Base-by-base conservation (phyloP, 2,329 filamentous ascomycete species). In the Fusarium devonianum region DNA sequence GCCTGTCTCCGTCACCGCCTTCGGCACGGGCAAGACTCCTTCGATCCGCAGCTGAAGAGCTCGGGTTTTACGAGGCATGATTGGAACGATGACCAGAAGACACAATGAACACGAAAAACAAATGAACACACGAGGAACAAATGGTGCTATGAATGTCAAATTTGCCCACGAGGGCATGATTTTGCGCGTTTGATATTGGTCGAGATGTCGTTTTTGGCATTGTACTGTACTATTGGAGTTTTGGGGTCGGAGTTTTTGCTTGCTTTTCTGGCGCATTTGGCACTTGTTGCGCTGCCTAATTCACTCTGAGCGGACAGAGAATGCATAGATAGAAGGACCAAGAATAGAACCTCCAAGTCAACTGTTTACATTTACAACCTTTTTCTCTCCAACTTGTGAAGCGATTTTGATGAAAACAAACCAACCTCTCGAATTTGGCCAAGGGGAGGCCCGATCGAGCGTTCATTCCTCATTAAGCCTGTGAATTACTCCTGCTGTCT, bases 41-140 rank as follows among this genome's bases (percentile, higher is more conserved):
- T 65, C 63, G 1, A 52, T 63, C 26, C 56, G 47, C 16, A 64
- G 58, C 40, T 65, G 26, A 47, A 21, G 25, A 11, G 11, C 13
- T 25, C 10, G 28, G 18, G 25, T 11, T 28, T 42, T 34, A 40
- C 14, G 29, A 40, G 42, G 21, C 14, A 58, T 39, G 54, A 37
- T 18, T 22, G 12, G 14, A 37, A 58, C 36, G 30, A 34, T 7
- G 30, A 22, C 16, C 22, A 14, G 32, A 18, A 45, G 22, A 42
- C 13, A 16, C 34, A 11, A 53, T 50, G 21, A 29, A n/a, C 22
- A 46, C 9, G 26, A 41, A 13, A 28, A 16, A 53, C 32, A 7
- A 21, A 56, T 14, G 49, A 52, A 26, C 38, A 32, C 26, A 42
- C 12, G 40, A 56, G 26, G 46, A 34, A 49, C 16, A 41, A 29